Base-by-base conservation (phyloP, 1,284 basidiomycete species). In the Tetrapyrgos nigripes region DNA sequence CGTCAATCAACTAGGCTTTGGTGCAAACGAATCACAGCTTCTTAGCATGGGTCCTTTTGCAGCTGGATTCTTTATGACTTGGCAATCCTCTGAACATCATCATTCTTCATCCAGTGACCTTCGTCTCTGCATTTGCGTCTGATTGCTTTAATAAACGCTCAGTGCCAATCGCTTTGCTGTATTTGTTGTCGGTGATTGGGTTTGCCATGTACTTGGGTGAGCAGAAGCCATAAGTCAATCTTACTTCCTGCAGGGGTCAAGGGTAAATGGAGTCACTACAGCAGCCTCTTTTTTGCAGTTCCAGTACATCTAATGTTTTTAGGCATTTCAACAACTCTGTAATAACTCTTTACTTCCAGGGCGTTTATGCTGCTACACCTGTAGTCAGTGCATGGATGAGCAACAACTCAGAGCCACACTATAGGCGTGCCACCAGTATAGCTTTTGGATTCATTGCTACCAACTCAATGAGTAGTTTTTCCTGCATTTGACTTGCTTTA, bases 401-500 rank as follows among this genome's bases (percentile, higher is more conserved):
- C 17, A 81, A 81, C 65, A 83, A 83, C 66, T 75, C 78, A 28
- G 70, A 75, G 1, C 77, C 77, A 4, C 73, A 78, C 62, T 68
- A 74, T 61, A 68, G 76, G 40, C 73, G 79, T 21, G 76, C 77
- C 6, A 80, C 82, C 0, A 71, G 73, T 5, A 64, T 83, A 27
- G 77, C 76, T 2, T 52, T 78, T 6, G 77, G 70, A 0, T 77
- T 79, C 53, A 69, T 77, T 31, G 58, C 53, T 24, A 56, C 58
- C n/a, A 60, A 60, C 28, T 37, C 58, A 11, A 53, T 59, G 26
- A 46, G 46, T 55, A 17, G 26, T 24, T 19, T 29, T 14, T 50
- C 49, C 28, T 21, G 43, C 43, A 45, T 11, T 37, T 37, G 35
- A 37, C 35, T n/a, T 37, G n/a, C n/a, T n/a, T 37, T 37, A 37